Percentiles rank a stretch among this genome's conserved stretches.
These are phyloP conservation scores for Xylaria telfairii DNA, from an alignment of 495 filamentous ascomycete genomes.

Conservation along the genomic window DNA sequence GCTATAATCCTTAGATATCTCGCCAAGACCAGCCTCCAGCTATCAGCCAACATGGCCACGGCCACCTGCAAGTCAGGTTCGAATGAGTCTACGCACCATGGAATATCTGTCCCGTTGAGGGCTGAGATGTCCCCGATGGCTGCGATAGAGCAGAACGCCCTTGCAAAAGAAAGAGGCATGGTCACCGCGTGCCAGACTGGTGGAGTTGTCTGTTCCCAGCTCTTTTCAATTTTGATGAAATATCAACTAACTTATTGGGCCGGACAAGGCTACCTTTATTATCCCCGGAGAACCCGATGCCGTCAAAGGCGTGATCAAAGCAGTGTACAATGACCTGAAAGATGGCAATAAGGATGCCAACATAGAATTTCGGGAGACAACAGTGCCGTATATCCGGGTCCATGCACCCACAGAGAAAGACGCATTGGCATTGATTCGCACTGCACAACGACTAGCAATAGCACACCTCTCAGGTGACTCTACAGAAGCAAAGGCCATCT, in stretches of 20 bases:
- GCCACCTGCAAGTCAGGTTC: not conserved
- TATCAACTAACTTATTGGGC: conserved; percentile 3
- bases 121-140: not conserved
- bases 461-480: conserved; percentile 29
- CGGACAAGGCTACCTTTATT: conserved; percentile 33
- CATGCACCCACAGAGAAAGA: conserved; percentile 19
- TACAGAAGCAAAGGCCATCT: conserved; percentile 3
- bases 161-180: not conserved
- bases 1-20: not conserved
- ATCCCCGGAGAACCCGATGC: conserved; percentile 27
- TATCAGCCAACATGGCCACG: not conserved
- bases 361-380: conserved; percentile 24
- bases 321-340: conserved; percentile 32
- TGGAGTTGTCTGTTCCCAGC: conserved; percentile 8
- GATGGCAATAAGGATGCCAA: conserved; percentile 10
- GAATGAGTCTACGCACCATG: not conserved
- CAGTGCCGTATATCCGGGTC: conserved; percentile 26
- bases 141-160: not conserved
- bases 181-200: not conserved
- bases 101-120: not conserved
- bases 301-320: conserved; percentile 29
- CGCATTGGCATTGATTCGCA: conserved; percentile 27
- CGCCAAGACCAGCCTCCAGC: not conserved
- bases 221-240: conserved; percentile 3
- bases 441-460: conserved; percentile 36